Percentiles rank a stretch among this genome's conserved stretches.
Conservation (phyloP, 2,329 filamentous ascomycete genomes). For the Colletotrichum filicis region DNA sequence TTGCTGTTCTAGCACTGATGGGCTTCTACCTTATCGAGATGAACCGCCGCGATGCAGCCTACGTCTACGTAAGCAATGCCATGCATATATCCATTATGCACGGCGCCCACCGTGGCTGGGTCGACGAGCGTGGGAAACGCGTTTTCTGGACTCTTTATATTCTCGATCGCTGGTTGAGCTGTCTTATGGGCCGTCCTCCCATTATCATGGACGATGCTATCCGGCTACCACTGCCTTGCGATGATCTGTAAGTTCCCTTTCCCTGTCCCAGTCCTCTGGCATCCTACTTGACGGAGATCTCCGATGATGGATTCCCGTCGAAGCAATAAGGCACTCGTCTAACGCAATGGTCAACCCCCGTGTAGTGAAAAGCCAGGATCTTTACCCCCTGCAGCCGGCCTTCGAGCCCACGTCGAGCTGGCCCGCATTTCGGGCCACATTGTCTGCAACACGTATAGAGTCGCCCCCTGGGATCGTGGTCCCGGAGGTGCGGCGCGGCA, state of each 20-base stretch:
- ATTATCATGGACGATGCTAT: conserved; percentile 60
- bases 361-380: conserved; percentile 41
- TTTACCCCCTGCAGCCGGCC: conserved; percentile 55
- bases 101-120: conserved; percentile 57
- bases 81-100: conserved; percentile 60
- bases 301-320: conserved; percentile 14
- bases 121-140: conserved; percentile 56
- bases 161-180: conserved; percentile 61
- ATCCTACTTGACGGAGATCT: not conserved
- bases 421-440: conserved; percentile 60
- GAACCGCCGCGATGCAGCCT: conserved; percentile 60
- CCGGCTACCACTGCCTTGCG: conserved; percentile 51
- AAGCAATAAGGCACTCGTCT: not conserved
- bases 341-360: conserved; percentile 11
- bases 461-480: conserved; percentile 45
- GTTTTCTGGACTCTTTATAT: conserved; percentile 64
- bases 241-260: conserved; percentile 50
- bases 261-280: not conserved
- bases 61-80: conserved; percentile 57
- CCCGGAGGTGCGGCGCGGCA: conserved; percentile 42
- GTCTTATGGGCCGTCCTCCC: conserved; percentile 60
- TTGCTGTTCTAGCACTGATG: conserved; percentile 58
- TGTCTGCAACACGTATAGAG: conserved; percentile 57
- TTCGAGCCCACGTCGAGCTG: conserved; percentile 58
- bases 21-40: conserved; percentile 60